phyloP scores from a whole-genome alignment of 1,139 yeast species.

The Kluyveromyces sp. region DNA sequence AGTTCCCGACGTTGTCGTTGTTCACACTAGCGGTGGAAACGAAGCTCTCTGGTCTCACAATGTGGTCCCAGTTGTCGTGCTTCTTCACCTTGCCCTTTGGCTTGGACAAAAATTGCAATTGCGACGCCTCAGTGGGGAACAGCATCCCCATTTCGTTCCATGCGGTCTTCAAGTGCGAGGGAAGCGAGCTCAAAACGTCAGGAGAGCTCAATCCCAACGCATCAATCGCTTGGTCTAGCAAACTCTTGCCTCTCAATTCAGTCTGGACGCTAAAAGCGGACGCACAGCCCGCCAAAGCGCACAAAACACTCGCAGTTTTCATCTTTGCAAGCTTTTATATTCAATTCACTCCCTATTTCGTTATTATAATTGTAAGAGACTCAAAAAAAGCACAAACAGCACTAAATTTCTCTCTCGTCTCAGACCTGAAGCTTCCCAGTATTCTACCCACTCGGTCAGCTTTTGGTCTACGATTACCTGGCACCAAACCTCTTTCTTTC shows the following conservation, averaged over 20 bases:
- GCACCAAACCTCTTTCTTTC: neutral
- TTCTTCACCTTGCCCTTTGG: conserved; percentile 36
- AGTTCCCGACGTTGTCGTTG: conserved; percentile 42
- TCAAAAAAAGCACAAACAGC: neutral
- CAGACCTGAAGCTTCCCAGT: neutral
- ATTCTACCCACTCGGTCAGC: neutral
- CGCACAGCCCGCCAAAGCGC: conserved; percentile 6
- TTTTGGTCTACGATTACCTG: neutral
- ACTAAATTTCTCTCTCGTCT: neutral
- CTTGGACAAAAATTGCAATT: conserved; percentile 43
- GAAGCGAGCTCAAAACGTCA: conserved; percentile 36
- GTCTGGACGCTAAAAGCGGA: conserved; percentile 10
- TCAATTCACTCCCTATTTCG: neutral
- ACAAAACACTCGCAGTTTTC: conserved; percentile 1
- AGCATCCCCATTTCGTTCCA: conserved; percentile 58
- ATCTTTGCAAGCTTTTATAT: neutral
- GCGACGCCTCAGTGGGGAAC: conserved; percentile 47
- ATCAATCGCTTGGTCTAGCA: conserved; percentile 33
- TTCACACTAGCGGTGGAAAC: conserved; percentile 33
- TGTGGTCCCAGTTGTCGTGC: conserved; percentile 41
- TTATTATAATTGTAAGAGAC: neutral
- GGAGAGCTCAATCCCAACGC: conserved; percentile 40
- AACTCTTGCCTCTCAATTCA: conserved; percentile 8
- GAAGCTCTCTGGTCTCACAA: conserved; percentile 21
- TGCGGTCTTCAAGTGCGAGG: conserved; percentile 42